Conservation (phyloP, 768 basidiomycete species). For the Leucocoprinus leucothites region DNA sequence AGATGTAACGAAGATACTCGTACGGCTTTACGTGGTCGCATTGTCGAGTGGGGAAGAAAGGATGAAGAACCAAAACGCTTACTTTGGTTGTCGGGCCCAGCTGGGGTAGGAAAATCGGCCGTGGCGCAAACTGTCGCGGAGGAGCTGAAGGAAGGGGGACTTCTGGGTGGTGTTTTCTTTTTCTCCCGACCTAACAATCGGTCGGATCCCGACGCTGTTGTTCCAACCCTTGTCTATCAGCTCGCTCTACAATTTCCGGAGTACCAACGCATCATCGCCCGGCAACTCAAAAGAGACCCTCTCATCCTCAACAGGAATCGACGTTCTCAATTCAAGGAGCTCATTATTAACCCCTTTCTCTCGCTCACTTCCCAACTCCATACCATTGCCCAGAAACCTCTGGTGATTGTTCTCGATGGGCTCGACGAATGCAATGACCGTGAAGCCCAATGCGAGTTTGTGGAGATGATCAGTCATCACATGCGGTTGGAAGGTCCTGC, state of each 20-base stretch:
- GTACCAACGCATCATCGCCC: not conserved
- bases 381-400: too few relatives aligned
- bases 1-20: conserved; percentile 18
- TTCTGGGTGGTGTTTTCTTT: conserved; percentile 15
- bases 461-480: not conserved
- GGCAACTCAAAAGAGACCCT: too few relatives aligned
- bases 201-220: conserved; percentile 1
- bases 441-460: too few relatives aligned
- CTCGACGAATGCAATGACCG: too few relatives aligned
- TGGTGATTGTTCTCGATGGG: too few relatives aligned
- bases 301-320: too few relatives aligned
- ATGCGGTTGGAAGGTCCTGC: not conserved
- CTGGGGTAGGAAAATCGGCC: too few relatives aligned
- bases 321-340: too few relatives aligned
- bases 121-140: conserved; percentile 9
- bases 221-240: conserved; percentile 17
- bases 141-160: not conserved
- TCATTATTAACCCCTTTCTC: too few relatives aligned
- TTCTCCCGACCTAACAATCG: conserved; percentile 10
- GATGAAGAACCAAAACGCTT: too few relatives aligned
- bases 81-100: too few relatives aligned
- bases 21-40: conserved; percentile 1
- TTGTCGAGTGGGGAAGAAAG: conserved; percentile 9
- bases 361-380: too few relatives aligned
- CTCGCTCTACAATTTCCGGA: conserved; percentile 5